Conservation (phyloP, 176 grass and related monocot species). For the Areca catechu region DNA sequence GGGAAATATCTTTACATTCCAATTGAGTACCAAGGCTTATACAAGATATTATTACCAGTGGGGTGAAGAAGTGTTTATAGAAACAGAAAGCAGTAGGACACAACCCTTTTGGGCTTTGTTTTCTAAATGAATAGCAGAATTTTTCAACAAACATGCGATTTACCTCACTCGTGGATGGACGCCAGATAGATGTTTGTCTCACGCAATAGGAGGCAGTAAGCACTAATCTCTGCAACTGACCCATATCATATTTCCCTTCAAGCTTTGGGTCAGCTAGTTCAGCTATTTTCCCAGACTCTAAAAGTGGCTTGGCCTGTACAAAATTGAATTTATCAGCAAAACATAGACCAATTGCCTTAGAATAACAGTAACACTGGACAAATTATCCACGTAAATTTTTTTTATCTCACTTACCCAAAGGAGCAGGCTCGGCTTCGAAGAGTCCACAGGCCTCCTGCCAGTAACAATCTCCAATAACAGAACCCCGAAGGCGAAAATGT, state of each 20-base stretch:
- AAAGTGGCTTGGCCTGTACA: constrained; percentile 69
- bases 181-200: constrained; percentile 66
- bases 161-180: constrained; percentile 78
- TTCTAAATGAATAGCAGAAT: too few species aligned
- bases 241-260: constrained; percentile 41
- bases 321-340: background rate
- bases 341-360: too few species aligned
- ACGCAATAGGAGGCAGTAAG: constrained; percentile 54
- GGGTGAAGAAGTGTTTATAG: background rate
- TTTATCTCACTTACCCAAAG: constrained; percentile 50
- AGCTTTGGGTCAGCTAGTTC: constrained; percentile 69
- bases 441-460: constrained; percentile 76
- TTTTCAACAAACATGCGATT: background rate
- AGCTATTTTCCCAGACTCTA: constrained; percentile 70
- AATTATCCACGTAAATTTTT: background rate
- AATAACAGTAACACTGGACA: background rate
- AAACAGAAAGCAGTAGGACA: background rate
- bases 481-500: constrained; percentile 84
- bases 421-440: constrained; percentile 71
- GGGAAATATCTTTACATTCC: too few species aligned
- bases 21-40: too few species aligned
- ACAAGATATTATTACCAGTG: too few species aligned
- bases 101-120: background rate
- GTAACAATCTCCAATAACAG: constrained; percentile 67
- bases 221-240: constrained; percentile 63